Evolutionary conservation across 257 asterid species (phyloP).

Genomic region (Solanum boliviense): DNA sequence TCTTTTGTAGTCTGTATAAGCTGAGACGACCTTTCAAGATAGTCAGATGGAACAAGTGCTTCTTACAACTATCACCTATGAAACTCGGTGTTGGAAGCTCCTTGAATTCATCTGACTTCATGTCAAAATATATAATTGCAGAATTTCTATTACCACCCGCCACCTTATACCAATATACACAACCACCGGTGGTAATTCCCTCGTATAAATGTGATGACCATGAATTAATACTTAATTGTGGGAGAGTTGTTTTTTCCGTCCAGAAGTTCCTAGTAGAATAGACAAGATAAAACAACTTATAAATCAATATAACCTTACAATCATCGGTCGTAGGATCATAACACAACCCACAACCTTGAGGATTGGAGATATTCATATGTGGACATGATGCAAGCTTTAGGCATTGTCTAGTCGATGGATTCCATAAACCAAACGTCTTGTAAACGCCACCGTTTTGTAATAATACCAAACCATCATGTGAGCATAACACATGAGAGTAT

Average conservation of each 20-base stretch:
- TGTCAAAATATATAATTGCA: neutral
- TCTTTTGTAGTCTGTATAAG: neutral
- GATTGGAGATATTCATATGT: neutral
- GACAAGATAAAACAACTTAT: neutral
- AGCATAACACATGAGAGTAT: neutral
- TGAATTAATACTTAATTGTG: neutral
- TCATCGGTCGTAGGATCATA: neutral
- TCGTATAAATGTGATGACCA: neutral
- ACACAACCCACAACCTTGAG: neutral
- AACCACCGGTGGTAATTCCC: neutral
- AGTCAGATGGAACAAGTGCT: neutral
- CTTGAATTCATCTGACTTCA: neutral
- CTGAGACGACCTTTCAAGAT: neutral
- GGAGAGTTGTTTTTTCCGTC: neutral
- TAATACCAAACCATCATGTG: neutral
- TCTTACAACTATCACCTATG: neutral
- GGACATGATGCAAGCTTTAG: neutral
- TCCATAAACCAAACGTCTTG: neutral
- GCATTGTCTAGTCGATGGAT: neutral
- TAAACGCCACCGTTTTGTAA: rapidly evolving
- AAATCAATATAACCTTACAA: neutral
- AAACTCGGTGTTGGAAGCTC: neutral
- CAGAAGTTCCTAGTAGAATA: neutral
- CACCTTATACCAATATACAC: neutral
- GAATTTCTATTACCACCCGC: neutral